Evolutionary conservation across 2,329 filamentous ascomycete species (phyloP).

Genomic region (Shiraia bambusicola): DNA sequence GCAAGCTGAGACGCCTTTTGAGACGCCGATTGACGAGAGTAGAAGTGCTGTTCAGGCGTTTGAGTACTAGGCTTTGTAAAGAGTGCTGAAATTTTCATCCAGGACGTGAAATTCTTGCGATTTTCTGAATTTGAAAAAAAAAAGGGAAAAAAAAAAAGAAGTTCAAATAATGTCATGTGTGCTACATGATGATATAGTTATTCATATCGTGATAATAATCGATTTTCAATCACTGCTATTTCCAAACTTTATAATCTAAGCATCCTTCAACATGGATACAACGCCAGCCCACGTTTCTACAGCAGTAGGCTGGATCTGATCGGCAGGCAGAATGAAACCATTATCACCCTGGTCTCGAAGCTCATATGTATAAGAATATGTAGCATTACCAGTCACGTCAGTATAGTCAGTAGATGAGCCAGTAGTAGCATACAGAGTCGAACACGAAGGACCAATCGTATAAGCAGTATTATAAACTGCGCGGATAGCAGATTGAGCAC

Average conservation of each 20-base stretch:
- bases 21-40: slow-evolving; percentile 56
- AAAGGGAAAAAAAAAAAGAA: no score
- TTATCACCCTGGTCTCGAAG: slow-evolving; percentile 51
- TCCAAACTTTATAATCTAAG: neutral
- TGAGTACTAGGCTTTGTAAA: no score
- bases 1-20: slow-evolving; percentile 74
- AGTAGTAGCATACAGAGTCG: slow-evolving; percentile 60
- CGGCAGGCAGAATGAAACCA: slow-evolving; percentile 53
- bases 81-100: no score
- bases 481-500: slow-evolving; percentile 55
- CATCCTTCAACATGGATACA: slow-evolving; percentile 31
- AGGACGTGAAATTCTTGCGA: no score
- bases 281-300: slow-evolving; percentile 51
- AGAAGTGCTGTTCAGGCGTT: slow-evolving; percentile 14
- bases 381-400: slow-evolving; percentile 45
- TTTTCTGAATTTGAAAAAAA: no score
- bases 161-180: no score
- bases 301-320: slow-evolving; percentile 52
- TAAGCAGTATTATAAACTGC: slow-evolving; percentile 53
- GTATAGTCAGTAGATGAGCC: slow-evolving; percentile 50
- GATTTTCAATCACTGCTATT: neutral
- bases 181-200: neutral
- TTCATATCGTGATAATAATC: no score
- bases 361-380: slow-evolving; percentile 52
- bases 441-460: slow-evolving; percentile 55